Percentiles rank a stretch among this genome's conserved stretches.
These are phyloP conservation scores for Cladorrhinum sp. DNA, from an alignment of 2,329 filamentous ascomycete genomes.

Conservation along the genomic window DNA sequence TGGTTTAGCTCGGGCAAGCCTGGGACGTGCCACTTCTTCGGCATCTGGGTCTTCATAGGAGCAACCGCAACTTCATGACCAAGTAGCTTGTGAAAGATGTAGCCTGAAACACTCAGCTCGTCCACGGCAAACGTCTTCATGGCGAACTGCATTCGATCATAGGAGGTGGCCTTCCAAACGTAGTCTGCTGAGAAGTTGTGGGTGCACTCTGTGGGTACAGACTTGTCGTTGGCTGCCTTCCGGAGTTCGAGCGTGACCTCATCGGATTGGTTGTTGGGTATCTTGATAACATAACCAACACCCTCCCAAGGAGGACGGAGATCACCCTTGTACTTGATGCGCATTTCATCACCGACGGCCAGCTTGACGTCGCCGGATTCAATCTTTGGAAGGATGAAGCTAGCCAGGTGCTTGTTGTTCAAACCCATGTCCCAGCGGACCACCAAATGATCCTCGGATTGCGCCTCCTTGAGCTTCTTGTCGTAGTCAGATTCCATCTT, in stretches of 20 bases:
- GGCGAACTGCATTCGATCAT: conserved; percentile 97
- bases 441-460: conserved; percentile 91
- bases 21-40: conserved; percentile 94
- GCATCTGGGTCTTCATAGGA: conserved; percentile 92
- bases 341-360: conserved; percentile 97
- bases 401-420: conserved; percentile 96
- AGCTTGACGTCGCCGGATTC: conserved; percentile 97
- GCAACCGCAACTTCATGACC: conserved; percentile 93
- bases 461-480: conserved; percentile 96
- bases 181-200: conserved; percentile 99
- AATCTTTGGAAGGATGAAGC: conserved; percentile 93
- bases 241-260: conserved; percentile 94
- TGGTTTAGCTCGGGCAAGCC: conserved; percentile 91
- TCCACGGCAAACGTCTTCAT: conserved; percentile 99
- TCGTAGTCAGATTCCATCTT: conserved; percentile 99
- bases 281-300: conserved; percentile 98
- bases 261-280: conserved; percentile 97
- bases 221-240: conserved; percentile 93
- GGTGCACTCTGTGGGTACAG: conserved; percentile 90
- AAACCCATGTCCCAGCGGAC: conserved; percentile 93
- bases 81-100: conserved; percentile 95
- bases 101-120: conserved; percentile 96
- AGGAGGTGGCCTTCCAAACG: conserved; percentile 98
- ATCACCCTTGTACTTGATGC: conserved; percentile 92
- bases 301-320: conserved; percentile 91